phyloP scores from a whole-genome alignment of 805 yeast species.

The Monosporozyma aerobia region DNA sequence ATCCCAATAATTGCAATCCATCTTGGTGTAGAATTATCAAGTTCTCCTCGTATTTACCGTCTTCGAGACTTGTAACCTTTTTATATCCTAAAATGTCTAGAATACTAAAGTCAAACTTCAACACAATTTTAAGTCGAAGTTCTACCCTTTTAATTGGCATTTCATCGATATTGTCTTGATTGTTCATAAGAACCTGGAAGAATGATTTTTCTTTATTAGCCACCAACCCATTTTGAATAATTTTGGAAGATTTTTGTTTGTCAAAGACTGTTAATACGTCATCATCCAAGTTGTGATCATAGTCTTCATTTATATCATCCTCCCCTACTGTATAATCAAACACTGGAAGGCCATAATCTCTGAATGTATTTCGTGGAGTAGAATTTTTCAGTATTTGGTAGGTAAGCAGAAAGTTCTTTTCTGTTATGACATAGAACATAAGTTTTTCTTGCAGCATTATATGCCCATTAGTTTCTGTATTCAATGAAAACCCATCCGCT shows the following conservation, averaged over 20 bases:
- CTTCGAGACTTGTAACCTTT: constrained; percentile 10
- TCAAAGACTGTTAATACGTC: constrained; percentile 28
- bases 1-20: constrained; percentile 23
- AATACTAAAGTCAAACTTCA: constrained; percentile 27
- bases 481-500: constrained; percentile 14
- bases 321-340: constrained; percentile 8
- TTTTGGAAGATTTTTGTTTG: constrained; percentile 18
- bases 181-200: constrained; percentile 17
- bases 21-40: constrained; percentile 22
- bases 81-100: constrained; percentile 23
- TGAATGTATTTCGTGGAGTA: constrained; percentile 14
- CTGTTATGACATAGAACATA: constrained; percentile 25
- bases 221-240: constrained; percentile 30
- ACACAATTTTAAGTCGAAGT: constrained; percentile 22
- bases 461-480: constrained; percentile 6
- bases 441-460: constrained; percentile 16
- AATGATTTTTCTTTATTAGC: constrained; percentile 25
- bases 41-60: constrained; percentile 16
- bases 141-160: constrained; percentile 26
- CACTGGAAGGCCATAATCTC: constrained; percentile 26
- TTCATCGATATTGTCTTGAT: constrained; percentile 20
- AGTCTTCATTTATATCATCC: constrained; percentile 12
- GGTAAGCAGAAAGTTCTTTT: constrained; percentile 21
- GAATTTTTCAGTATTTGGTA: constrained; percentile 24
- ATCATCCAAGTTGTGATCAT: constrained; percentile 18